Percentiles rank a stretch among this genome's conserved stretches.
phyloP scores from a whole-genome alignment of 257 asterid genomes.

The Penstemon eatonii region DNA sequence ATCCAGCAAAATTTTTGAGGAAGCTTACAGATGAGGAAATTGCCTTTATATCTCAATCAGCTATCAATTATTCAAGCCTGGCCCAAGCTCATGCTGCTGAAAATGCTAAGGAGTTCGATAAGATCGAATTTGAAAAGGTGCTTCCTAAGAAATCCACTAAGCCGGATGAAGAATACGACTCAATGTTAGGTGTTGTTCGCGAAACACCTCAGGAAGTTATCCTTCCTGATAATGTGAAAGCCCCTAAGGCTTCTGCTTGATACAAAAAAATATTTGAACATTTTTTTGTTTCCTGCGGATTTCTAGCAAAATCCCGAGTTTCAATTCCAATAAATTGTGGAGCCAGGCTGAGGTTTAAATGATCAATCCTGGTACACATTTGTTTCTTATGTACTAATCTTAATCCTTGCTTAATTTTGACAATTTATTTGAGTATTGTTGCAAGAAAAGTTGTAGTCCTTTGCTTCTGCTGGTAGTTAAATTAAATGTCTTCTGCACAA shows the following conservation, averaged over 20 bases:
- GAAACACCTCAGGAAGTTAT: conserved; percentile 52
- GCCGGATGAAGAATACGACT: conserved; percentile 57
- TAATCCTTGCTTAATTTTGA: conserved; percentile 22
- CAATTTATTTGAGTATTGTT: no score
- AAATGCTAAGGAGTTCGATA: conserved; percentile 75
- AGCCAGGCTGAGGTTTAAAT: conserved; percentile 40
- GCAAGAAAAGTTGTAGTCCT: no score
- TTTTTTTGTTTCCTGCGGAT: conserved; percentile 30
- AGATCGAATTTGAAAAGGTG: conserved; percentile 80
- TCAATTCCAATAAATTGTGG: conserved; percentile 46
- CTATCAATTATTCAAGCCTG: conserved; percentile 67
- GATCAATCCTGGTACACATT: conserved; percentile 45
- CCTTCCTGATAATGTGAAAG: conserved; percentile 47
- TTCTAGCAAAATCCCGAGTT: conserved; percentile 33
- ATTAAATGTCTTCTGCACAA: no score
- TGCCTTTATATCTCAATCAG: conserved; percentile 82
- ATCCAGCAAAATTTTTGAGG: conserved; percentile 93
- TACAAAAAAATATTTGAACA: conserved; percentile 18
- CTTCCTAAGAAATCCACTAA: conserved; percentile 60
- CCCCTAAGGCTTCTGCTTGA: conserved; percentile 47
- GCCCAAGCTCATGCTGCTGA: conserved; percentile 89
- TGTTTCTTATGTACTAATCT: conserved; percentile 29
- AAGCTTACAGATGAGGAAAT: conserved; percentile 88
- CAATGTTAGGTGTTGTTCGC: conserved; percentile 49
- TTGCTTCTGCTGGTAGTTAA: no score